Conservation (phyloP, 176 grass and related monocot species). For the Miscanthus lutarioriparius region DNA sequence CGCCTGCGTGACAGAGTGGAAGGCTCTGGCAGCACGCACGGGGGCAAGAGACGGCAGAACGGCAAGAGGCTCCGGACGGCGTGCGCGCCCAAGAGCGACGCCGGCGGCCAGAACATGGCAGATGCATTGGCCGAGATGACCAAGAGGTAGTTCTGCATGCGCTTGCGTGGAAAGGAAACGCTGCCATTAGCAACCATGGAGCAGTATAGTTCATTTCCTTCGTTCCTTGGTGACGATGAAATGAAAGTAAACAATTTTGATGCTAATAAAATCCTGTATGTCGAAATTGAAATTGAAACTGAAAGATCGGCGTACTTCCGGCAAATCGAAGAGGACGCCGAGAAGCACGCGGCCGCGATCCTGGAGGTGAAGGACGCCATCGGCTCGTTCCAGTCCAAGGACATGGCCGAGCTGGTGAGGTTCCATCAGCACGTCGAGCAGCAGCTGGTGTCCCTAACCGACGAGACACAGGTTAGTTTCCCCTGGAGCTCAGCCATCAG, state of each 20-base stretch:
- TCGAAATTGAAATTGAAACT: no score
- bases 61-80: slow-evolving; percentile 36
- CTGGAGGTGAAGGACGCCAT: slow-evolving; percentile 47
- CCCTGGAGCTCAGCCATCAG: not conserved
- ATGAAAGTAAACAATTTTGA: not conserved
- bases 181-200: not conserved
- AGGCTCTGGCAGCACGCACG: slow-evolving; percentile 37
- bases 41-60: slow-evolving; percentile 20
- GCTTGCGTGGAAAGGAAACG: no score
- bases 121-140: slow-evolving; percentile 74
- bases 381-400: slow-evolving; percentile 48
- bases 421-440: slow-evolving; percentile 54
- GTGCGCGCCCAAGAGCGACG: slow-evolving; percentile 7
- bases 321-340: slow-evolving; percentile 65
- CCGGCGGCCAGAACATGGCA: slow-evolving; percentile 58
- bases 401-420: slow-evolving; percentile 54
- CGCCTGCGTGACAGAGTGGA: slow-evolving; percentile 61
- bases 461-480: slow-evolving; percentile 63
- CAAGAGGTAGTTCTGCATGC: slow-evolving; percentile 36
- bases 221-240: not conserved
- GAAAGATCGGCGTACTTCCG: slow-evolving; percentile 67
- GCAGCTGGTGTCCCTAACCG: slow-evolving; percentile 51
- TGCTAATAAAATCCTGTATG: not conserved
- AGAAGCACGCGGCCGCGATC: slow-evolving; percentile 52
- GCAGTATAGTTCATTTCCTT: not conserved